Evolutionary conservation across 2,329 filamentous ascomycete species (phyloP).

Genomic region (Pseudogymnoascus sp.): DNA sequence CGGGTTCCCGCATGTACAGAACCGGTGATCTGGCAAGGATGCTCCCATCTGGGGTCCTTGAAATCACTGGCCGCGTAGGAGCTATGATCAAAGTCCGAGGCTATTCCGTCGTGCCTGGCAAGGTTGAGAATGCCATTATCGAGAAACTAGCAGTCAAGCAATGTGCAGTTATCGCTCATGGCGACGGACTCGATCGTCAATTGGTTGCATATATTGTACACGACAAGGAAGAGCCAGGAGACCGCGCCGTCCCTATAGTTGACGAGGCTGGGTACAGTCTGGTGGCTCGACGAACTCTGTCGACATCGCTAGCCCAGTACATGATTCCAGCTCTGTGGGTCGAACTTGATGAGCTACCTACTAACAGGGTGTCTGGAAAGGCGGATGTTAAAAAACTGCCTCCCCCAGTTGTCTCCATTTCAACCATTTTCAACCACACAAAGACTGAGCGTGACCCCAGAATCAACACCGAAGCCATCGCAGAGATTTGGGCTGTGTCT

Average conservation of each 20-base stretch:
- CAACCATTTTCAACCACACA: conserved; percentile 28
- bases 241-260: conserved; percentile 54
- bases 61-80: conserved; percentile 78
- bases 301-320: conserved; percentile 64
- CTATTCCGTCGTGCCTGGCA: conserved; percentile 77
- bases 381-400: conserved; percentile 65
- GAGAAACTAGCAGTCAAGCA: conserved; percentile 60
- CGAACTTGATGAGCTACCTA: conserved; percentile 60
- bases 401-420: conserved; percentile 47
- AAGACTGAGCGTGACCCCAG: conserved; percentile 49
- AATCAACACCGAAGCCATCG: conserved; percentile 57
- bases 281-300: conserved; percentile 54
- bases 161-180: conserved; percentile 64
- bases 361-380: conserved; percentile 71
- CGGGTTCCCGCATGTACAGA: conserved; percentile 63
- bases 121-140: conserved; percentile 60
- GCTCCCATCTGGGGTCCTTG: conserved; percentile 70
- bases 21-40: conserved; percentile 81
- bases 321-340: conserved; percentile 79
- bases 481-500: conserved; percentile 62
- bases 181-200: conserved; percentile 66
- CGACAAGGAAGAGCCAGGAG: conserved; percentile 49
- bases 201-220: conserved; percentile 68
- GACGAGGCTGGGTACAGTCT: conserved; percentile 65
- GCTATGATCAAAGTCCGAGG: conserved; percentile 86